phyloP scores from a whole-genome alignment of 352 stramenopile species.

The Phytopythium ostracodes region DNA sequence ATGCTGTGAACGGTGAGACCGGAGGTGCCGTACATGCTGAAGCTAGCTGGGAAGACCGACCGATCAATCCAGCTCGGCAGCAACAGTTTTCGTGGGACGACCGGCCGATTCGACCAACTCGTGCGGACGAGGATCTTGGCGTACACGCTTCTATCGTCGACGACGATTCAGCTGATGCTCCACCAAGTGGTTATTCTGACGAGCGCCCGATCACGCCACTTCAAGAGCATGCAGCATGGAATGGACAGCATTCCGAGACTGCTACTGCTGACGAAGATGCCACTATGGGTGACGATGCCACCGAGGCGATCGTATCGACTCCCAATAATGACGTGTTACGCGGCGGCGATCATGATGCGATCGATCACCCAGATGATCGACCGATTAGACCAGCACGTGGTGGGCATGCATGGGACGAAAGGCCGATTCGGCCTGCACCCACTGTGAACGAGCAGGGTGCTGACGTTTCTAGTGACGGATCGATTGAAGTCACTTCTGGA shows the following conservation, averaged over 20 bases:
- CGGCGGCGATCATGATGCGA: neutral
- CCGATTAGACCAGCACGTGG: conserved; percentile 11
- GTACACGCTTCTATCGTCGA: no score
- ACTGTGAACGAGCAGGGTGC: neutral
- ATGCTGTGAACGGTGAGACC: neutral
- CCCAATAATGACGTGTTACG: neutral
- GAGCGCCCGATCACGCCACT: neutral
- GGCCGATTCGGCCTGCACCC: conserved; percentile 1
- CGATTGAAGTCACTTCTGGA: no score
- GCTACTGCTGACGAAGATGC: neutral
- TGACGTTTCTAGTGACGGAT: neutral
- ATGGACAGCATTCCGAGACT: neutral
- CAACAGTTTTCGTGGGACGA: conserved; percentile 13
- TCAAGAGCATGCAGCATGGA: neutral
- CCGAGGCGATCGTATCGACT: neutral
- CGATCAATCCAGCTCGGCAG: conserved; percentile 2
- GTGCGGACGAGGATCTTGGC: neutral
- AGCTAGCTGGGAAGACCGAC: conserved; percentile 15
- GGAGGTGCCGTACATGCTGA: neutral
- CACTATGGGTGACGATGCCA: neutral
- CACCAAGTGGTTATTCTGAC: neutral
- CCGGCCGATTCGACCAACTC: conserved; percentile 7
- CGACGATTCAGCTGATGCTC: neutral
- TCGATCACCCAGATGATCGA: conserved; percentile 9
- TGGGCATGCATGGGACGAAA: neutral